Evolutionary conservation across 495 filamentous ascomycete genomes (phyloP).

Genomic region (Aspergillus ellipticus): DNA sequence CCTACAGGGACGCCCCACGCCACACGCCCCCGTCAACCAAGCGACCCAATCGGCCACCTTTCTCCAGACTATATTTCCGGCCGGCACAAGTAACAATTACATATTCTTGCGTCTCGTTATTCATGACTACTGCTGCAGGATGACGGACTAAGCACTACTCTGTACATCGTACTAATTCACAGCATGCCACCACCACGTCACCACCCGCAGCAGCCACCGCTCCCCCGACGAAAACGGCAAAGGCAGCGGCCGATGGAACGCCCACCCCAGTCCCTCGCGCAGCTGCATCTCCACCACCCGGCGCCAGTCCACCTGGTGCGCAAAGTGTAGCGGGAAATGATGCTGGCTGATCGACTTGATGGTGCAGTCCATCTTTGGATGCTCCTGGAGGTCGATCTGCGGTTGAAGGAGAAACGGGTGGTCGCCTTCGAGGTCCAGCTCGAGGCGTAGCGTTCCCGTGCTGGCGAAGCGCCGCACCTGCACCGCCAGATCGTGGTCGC

Average conservation of each 20-base stretch:
- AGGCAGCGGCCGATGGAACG: constrained; percentile 14
- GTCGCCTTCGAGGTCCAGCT: constrained; percentile 10
- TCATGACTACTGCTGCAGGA: too few species aligned
- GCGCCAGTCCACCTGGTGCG: constrained; percentile 17
- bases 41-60: neutral
- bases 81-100: too few species aligned
- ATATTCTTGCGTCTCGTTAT: too few species aligned
- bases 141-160: too few species aligned
- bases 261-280: constrained; percentile 14
- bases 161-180: neutral
- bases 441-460: constrained; percentile 7
- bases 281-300: constrained; percentile 15
- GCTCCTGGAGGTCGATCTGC: constrained; percentile 13
- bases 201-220: constrained; percentile 7
- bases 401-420: constrained; percentile 10
- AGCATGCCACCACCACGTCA: constrained; percentile 14
- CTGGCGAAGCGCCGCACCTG: constrained; percentile 10
- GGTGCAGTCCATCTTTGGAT: constrained; percentile 16
- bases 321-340: constrained; percentile 17
- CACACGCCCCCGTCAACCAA: too few species aligned
- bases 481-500: constrained; percentile 11
- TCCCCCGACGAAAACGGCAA: constrained; percentile 11
- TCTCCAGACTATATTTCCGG: neutral
- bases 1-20: neutral
- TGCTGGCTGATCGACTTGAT: constrained; percentile 14